Evolutionary conservation across 805 yeast species (phyloP).

Genomic region (Lipomyces mesembrius): DNA sequence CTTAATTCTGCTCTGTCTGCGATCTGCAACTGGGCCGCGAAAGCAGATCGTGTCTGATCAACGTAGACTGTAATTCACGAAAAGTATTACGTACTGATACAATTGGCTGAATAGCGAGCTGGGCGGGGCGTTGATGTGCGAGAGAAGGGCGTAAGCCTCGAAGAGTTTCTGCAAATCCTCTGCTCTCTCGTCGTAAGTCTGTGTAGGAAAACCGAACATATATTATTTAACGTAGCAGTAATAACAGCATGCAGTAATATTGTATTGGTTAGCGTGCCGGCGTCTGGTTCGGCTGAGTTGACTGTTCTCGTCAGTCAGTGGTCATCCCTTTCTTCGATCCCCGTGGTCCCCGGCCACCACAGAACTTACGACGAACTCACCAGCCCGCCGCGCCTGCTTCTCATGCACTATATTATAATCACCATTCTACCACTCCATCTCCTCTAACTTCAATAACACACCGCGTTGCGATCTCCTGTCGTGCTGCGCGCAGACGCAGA

Average conservation of each 20-base stretch:
- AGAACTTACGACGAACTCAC: neutral
- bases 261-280: neutral
- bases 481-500: conserved; percentile 8
- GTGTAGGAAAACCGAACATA: neutral
- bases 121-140: neutral
- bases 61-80: neutral
- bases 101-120: neutral
- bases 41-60: neutral
- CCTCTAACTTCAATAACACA: neutral
- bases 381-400: neutral
- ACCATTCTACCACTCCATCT: neutral
- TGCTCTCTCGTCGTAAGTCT: neutral
- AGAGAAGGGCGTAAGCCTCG: neutral
- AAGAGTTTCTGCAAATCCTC: neutral
- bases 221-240: neutral
- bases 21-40: neutral
- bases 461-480: conserved; percentile 6
- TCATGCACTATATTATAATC: neutral
- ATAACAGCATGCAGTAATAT: neutral
- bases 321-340: conserved; percentile 27
- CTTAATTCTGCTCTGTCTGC: neutral
- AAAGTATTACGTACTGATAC: neutral
- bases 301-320: neutral
- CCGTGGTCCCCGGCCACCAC: conserved; percentile 11
- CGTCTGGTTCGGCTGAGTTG: neutral